These are phyloP conservation scores for Dactylellina haptotyla DNA, from an alignment of 2,329 filamentous ascomycete species.

Conservation along the genomic window DNA sequence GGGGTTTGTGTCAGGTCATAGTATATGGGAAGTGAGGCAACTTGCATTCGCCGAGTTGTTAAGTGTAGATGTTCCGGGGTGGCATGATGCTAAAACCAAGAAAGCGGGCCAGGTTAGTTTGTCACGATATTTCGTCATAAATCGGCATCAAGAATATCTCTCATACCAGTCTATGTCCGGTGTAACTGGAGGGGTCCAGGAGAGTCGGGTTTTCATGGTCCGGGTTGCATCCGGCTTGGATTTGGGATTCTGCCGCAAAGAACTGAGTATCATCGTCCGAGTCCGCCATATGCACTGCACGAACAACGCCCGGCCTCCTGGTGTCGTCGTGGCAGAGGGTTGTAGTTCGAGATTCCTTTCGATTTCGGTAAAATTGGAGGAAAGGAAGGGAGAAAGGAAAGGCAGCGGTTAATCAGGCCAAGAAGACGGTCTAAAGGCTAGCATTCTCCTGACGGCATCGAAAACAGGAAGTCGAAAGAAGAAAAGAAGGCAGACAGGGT, in stretches of 20 bases:
- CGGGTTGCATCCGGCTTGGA: conserved; percentile 34
- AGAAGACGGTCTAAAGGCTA: conserved; percentile 53
- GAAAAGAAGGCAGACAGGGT: not conserved
- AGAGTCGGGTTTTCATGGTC: conserved; percentile 28
- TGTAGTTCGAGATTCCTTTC: not conserved
- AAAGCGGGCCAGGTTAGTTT: conserved; percentile 6
- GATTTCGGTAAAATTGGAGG: too few relatives aligned
- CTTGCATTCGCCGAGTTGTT: conserved; percentile 58
- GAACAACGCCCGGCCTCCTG: conserved; percentile 30
- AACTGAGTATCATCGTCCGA: conserved; percentile 47
- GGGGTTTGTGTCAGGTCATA: too few relatives aligned
- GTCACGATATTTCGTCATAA: not conserved
- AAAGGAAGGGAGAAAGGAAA: not conserved
- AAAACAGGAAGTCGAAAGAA: not conserved
- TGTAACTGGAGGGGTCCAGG: conserved; percentile 57
- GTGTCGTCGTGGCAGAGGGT: not conserved
- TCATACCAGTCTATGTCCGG: conserved; percentile 57
- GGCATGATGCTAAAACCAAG: conserved; percentile 56
- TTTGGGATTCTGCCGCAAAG: conserved; percentile 49
- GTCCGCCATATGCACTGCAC: conserved; percentile 37
- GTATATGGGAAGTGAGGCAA: not conserved
- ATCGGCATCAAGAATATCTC: not conserved
- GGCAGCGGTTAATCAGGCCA: conserved; percentile 16
- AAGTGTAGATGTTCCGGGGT: conserved; percentile 57
- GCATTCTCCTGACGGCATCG: conserved; percentile 43